phyloP scores from a whole-genome alignment of 371 early-diverging fungal species.

The Circinella umbellata region DNA sequence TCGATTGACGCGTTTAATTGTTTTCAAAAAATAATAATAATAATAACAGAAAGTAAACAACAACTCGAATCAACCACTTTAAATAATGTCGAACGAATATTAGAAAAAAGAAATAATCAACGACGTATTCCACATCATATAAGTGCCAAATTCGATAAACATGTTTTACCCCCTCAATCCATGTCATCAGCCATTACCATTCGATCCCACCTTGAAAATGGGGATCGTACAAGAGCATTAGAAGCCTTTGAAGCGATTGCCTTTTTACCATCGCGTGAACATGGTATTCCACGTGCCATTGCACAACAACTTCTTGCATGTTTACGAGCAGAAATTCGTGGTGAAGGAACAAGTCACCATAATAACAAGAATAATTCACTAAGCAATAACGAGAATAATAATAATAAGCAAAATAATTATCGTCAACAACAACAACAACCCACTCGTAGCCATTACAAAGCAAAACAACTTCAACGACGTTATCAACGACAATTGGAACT shows the following conservation, averaged over 20 bases:
- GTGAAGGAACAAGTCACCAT: conserved; percentile 12
- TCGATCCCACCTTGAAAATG: conserved; percentile 23
- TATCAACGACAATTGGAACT: conserved; percentile 29
- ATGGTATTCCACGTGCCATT: conserved; percentile 10
- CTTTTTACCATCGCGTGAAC: not conserved
- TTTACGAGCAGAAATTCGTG: conserved; percentile 21
- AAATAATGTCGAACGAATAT: not conserved
- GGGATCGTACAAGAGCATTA: conserved; percentile 32
- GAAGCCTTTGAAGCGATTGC: conserved; percentile 26
- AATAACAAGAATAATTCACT: conserved; percentile 10
- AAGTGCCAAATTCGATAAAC: conserved; percentile 25
- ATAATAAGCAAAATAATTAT: not conserved
- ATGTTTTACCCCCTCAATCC: conserved; percentile 27
- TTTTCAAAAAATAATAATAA: not conserved
- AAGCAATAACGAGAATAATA: not conserved
- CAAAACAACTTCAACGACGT: conserved; percentile 16
- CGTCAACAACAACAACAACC: not conserved
- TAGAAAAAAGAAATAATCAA: conserved; percentile 17
- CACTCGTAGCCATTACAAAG: not conserved
- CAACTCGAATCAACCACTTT: not conserved
- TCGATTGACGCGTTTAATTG: not conserved
- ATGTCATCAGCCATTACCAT: conserved; percentile 28
- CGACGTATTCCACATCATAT: conserved; percentile 35
- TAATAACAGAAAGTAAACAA: not conserved
- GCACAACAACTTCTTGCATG: conserved; percentile 25